These are phyloP conservation scores for Chondrus crispus DNA, from an alignment of 23 red algal species.

Conservation along the genomic window DNA sequence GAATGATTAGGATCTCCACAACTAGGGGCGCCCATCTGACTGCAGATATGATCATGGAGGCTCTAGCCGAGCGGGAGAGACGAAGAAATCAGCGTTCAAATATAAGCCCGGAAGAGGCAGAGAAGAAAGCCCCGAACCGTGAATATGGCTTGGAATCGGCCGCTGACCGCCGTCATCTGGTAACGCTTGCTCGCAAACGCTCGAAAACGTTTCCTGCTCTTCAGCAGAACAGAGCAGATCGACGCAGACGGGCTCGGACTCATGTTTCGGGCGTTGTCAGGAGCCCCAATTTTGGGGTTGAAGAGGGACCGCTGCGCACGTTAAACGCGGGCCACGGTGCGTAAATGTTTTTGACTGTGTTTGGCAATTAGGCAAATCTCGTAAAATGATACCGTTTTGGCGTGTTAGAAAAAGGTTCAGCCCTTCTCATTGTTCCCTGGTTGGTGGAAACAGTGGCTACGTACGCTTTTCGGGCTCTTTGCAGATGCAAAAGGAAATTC, in stretches of 20 bases:
- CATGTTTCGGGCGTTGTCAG: too few relatives aligned
- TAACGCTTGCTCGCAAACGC: not conserved
- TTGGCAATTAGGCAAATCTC: too few relatives aligned
- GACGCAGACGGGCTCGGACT: not conserved
- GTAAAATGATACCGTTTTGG: too few relatives aligned
- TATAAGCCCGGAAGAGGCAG: not conserved
- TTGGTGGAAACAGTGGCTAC: too few relatives aligned
- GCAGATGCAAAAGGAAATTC: too few relatives aligned
- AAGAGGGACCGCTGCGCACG: too few relatives aligned
- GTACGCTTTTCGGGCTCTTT: too few relatives aligned
- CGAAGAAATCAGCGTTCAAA: not conserved
- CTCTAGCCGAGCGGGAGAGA: not conserved
- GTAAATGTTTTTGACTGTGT: too few relatives aligned
- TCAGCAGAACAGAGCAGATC: not conserved
- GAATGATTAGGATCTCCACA: not conserved
- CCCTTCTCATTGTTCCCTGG: too few relatives aligned
- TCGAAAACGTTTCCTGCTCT: not conserved
- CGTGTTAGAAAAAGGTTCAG: too few relatives aligned
- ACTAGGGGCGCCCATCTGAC: conserved; percentile 1
- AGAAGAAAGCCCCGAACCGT: not conserved
- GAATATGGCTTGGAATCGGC: not conserved
- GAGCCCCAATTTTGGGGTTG: too few relatives aligned
- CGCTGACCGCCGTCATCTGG: not conserved
- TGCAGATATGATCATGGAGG: not conserved
- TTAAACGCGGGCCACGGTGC: too few relatives aligned